phyloP scores from a whole-genome alignment of 2,329 filamentous ascomycete species.

The Rachicladosporium sp. region DNA sequence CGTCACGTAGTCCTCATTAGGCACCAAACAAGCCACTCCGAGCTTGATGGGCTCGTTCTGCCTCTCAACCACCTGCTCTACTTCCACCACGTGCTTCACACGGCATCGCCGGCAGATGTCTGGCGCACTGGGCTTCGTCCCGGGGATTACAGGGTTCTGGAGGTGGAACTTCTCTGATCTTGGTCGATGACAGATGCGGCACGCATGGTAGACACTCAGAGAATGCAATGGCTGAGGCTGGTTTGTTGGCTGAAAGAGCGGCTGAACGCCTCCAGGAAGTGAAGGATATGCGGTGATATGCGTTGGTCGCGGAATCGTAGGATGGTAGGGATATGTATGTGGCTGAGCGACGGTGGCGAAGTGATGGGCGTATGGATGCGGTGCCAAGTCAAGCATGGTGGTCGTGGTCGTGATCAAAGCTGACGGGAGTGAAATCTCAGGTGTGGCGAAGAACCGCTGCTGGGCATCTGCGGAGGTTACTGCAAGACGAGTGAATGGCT shows the following conservation, averaged over 20 bases:
- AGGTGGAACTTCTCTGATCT: constrained; percentile 23
- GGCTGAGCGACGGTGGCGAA: too few relatives aligned
- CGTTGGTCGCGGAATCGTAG: too few relatives aligned
- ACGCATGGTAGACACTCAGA: constrained; percentile 23
- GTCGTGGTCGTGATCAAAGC: too few relatives aligned
- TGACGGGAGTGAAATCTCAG: too few relatives aligned
- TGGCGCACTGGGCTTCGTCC: constrained; percentile 20
- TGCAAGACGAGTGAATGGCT: too few relatives aligned
- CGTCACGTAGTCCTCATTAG: constrained; percentile 11
- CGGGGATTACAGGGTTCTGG: constrained; percentile 20
- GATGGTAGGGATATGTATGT: too few relatives aligned
- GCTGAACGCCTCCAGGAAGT: too few relatives aligned
- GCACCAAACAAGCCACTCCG: constrained; percentile 15
- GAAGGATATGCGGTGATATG: too few relatives aligned
- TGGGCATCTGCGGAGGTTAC: too few relatives aligned
- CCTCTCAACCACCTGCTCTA: constrained; percentile 10
- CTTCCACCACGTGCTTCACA: constrained; percentile 10
- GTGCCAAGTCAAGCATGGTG: too few relatives aligned
- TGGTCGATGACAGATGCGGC: constrained; percentile 21
- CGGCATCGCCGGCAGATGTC: constrained; percentile 24
- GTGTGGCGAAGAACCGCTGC: too few relatives aligned
- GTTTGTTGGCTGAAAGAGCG: not conserved
- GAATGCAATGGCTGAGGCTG: not conserved
- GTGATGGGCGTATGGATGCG: too few relatives aligned
- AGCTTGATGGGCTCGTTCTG: constrained; percentile 13